phyloP scores from a whole-genome alignment of 257 asterid species.

The Solanum peruvianum region DNA sequence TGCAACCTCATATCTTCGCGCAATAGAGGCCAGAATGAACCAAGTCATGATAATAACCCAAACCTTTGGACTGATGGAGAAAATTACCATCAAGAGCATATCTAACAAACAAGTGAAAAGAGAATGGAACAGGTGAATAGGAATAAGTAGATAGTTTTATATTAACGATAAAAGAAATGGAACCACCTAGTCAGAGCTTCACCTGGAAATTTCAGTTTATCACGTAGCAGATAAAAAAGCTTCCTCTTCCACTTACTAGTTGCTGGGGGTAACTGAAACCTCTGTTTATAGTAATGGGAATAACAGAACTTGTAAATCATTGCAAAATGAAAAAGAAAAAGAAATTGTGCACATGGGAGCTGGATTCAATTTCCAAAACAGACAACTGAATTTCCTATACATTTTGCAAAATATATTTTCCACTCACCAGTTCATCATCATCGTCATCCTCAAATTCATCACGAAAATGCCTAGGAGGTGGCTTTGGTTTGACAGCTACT shows the following conservation, averaged over 20 bases:
- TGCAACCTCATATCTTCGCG: conserved; percentile 57
- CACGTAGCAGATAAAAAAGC: conserved; percentile 45
- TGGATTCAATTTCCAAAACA: not conserved
- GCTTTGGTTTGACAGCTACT: conserved; percentile 77
- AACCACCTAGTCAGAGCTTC: conserved; percentile 7
- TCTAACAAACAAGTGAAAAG: conserved; percentile 30
- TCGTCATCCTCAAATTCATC: conserved; percentile 54
- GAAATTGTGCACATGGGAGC: not conserved
- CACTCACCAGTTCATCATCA: conserved; percentile 60
- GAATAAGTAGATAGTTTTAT: conserved; percentile 11
- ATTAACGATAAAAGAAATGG: not conserved
- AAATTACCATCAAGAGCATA: conserved; percentile 72
- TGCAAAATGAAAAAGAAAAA: not conserved
- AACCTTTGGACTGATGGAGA: conserved; percentile 54
- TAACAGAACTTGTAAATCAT: not conserved
- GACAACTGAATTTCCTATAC: conserved; percentile 8
- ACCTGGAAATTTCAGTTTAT: conserved; percentile 79
- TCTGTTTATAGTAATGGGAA: conserved; percentile 19
- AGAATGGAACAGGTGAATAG: not conserved
- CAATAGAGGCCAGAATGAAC: conserved; percentile 74
- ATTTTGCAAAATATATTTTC: not conserved
- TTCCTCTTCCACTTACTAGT: conserved; percentile 71
- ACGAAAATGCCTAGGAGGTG: conserved; percentile 56
- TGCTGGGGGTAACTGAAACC: conserved; percentile 66
- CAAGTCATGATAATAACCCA: conserved; percentile 60